Evolutionary conservation across 2,329 filamentous ascomycete species (phyloP).

Genomic region (Alternaria atra): DNA sequence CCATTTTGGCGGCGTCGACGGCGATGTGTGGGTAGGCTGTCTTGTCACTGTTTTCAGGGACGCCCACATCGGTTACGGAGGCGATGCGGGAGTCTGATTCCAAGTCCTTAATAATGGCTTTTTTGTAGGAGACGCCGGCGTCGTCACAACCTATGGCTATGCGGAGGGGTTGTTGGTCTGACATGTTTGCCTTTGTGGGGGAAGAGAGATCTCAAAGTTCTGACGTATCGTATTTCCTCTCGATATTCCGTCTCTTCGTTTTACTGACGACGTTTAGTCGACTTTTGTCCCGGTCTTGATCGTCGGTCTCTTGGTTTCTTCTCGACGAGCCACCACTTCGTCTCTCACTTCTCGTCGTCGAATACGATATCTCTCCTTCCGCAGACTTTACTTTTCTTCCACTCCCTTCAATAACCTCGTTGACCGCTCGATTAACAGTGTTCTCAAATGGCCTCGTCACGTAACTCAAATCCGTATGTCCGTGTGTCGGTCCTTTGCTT

Average conservation of each 20-base stretch:
- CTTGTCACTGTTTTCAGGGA: conserved; percentile 71
- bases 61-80: conserved; percentile 77
- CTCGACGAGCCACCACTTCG: conserved; percentile 5
- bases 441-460: conserved; percentile 51
- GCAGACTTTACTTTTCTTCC: conserved; percentile 34
- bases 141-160: conserved; percentile 74
- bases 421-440: conserved; percentile 42
- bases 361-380: conserved; percentile 36
- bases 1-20: conserved; percentile 73
- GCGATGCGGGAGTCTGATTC: conserved; percentile 72
- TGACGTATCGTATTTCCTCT: conserved; percentile 44
- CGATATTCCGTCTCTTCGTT: conserved; percentile 24
- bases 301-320: conserved; percentile 10
- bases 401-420: conserved; percentile 41
- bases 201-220: conserved; percentile 32
- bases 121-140: conserved; percentile 81
- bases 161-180: conserved; percentile 54
- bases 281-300: neutral
- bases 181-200: conserved; percentile 13
- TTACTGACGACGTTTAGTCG: conserved; percentile 20
- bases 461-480: conserved; percentile 44
- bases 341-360: conserved; percentile 19
- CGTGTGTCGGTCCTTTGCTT: conserved; percentile 44
- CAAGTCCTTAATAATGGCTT: conserved; percentile 77
- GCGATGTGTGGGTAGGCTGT: conserved; percentile 84